Percentiles rank a stretch among this genome's conserved stretches.
Evolutionary conservation across 2,329 filamentous ascomycete genomes (phyloP).

Genomic region (Trichoderma atrobrunneum): DNA sequence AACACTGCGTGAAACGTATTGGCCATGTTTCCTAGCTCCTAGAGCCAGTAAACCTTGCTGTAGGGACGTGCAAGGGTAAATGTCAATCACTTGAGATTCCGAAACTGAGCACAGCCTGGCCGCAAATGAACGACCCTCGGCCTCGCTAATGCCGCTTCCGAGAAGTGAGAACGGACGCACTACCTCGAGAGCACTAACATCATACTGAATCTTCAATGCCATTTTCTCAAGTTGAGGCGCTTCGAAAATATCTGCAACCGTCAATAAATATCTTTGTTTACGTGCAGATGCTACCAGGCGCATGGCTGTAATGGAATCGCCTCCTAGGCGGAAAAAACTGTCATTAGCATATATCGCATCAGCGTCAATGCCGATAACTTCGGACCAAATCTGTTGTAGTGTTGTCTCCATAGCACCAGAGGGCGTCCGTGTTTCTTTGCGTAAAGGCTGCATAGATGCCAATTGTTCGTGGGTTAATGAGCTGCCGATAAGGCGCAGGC

Average conservation of each 20-base stretch:
- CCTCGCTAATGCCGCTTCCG: neutral
- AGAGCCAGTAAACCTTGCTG: conserved; percentile 13
- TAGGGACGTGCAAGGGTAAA: conserved; percentile 10
- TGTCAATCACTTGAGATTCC: neutral
- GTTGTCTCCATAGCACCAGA: conserved; percentile 19
- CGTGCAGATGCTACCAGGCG: conserved; percentile 35
- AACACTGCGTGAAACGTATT: conserved; percentile 11
- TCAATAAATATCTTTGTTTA: conserved; percentile 21
- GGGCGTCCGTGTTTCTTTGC: conserved; percentile 18
- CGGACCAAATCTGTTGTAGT: conserved; percentile 36
- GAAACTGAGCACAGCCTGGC: neutral
- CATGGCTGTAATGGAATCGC: conserved; percentile 43
- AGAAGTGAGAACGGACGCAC: neutral
- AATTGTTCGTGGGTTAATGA: conserved; percentile 10
- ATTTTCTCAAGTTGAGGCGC: neutral
- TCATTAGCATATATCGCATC: conserved; percentile 32
- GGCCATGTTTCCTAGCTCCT: neutral
- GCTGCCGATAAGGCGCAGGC: conserved; percentile 13
- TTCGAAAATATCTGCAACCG: neutral
- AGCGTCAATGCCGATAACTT: conserved; percentile 36
- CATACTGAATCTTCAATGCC: neutral
- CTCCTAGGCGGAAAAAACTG: conserved; percentile 39
- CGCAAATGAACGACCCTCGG: neutral
- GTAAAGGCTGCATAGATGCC: conserved; percentile 8
- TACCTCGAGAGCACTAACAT: neutral